These are phyloP conservation scores for Populus hybrid DNA, from an alignment of 441 rosid genomes.

Conservation along the genomic window DNA sequence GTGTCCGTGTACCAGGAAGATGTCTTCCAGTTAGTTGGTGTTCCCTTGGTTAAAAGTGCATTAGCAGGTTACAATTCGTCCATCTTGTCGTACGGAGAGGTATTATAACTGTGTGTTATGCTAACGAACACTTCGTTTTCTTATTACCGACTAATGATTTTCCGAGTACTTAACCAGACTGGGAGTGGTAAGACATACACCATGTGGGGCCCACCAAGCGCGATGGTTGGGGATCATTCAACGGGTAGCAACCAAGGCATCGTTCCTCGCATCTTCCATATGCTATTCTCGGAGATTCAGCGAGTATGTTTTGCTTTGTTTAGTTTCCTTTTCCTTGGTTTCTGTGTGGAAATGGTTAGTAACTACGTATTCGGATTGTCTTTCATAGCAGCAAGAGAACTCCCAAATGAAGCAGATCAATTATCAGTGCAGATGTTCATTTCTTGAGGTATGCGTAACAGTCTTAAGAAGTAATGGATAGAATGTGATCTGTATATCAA, in stretches of 20 bases:
- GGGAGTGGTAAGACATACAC: constrained; percentile 98
- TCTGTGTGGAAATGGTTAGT: constrained; percentile 1
- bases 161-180: constrained; percentile 34
- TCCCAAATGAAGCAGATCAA: constrained; percentile 63
- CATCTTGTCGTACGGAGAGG: constrained; percentile 88
- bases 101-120: constrained; percentile 16
- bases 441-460: constrained; percentile 68
- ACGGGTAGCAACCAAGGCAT: constrained; percentile 75
- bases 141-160: neutral
- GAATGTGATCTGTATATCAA: neutral
- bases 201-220: constrained; percentile 94
- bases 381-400: constrained; percentile 60
- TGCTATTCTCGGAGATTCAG: constrained; percentile 71
- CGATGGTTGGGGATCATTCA: constrained; percentile 81
- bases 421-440: constrained; percentile 93
- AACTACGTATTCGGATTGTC: neutral
- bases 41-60: constrained; percentile 72
- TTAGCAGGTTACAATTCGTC: constrained; percentile 84
- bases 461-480: constrained; percentile 6
- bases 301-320: constrained; percentile 42
- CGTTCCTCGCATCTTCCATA: constrained; percentile 80
- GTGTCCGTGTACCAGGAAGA: constrained; percentile 49
- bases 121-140: neutral
- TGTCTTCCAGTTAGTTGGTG: constrained; percentile 65
- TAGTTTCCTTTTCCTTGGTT: neutral